Evolutionary conservation across 495 filamentous ascomycete genomes (phyloP), one percentile per base, ranked within the genome.

Genomic region (Xylaria bambusicola): DNA sequence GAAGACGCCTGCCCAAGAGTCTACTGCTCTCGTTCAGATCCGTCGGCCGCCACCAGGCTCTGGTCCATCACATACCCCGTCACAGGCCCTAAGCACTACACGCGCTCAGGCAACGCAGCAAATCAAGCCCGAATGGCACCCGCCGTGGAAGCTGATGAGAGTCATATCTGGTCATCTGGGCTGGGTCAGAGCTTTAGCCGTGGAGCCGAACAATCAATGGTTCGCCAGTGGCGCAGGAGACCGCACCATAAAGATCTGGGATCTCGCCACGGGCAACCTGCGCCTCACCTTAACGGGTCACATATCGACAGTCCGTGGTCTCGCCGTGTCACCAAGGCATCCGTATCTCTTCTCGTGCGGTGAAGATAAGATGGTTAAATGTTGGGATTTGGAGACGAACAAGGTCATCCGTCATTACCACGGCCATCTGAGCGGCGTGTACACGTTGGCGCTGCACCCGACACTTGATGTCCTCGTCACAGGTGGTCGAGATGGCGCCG

Each of bases 321-420:
- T 99, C 48, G 95, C 93, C 0, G 90, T 99, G 6, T 96, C 92
- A 3, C 90, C 92, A 15, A 80, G 95, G 50, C 95, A 99, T 73
- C 95, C 95, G 2, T 99, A 99, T 71, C 83, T 99, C 33, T 99
- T 98, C 74, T 96, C 91, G 13, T 98, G 95, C 65, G 95, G 90
- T 51, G 95, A 99, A 73, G 95, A 99, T 72, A 99, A 99, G 82
- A 97, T 96, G 92, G 95, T 99, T 35, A 98, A 98, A 75, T 98
- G 95, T 77, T 99, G 95, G 95, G 95, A 99, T 77, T 74, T 99
- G 64, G 95, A 99, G 71, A 94, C 91, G 7, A 99, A 99, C 73
- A 96, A 96, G 74, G 95, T 99, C 54, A 99, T 99, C 66, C 84
- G 94, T 31, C 93, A 99, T 73, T 98, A 98, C 74, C 95, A 99